These are phyloP conservation scores for Colletotrichum cordylinicola DNA, from an alignment of 2,329 filamentous ascomycete species.

Conservation along the genomic window DNA sequence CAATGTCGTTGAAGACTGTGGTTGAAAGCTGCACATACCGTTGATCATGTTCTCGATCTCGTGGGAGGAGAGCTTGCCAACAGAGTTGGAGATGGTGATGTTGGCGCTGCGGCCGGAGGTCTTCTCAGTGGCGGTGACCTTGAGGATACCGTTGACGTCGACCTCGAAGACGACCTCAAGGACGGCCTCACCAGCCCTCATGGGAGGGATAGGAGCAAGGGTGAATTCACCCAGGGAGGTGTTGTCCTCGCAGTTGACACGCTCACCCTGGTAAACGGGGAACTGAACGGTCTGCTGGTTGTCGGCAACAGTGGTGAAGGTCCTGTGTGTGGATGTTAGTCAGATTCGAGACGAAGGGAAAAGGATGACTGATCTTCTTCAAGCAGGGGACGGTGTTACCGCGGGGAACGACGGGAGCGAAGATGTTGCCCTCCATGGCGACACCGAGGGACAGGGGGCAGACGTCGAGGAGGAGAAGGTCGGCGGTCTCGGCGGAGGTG, in stretches of 20 bases:
- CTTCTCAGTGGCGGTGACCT: conserved; percentile 99
- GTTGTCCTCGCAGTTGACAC: conserved; percentile 98
- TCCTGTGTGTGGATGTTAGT: conserved; percentile 40
- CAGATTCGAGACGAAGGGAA: not conserved
- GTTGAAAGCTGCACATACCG: conserved; percentile 52
- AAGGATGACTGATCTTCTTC: conserved; percentile 50
- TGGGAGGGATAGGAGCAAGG: conserved; percentile 82
- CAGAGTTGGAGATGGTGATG: conserved; percentile 99
- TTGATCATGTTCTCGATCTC: conserved; percentile 99
- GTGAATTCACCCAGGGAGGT: conserved; percentile 98
- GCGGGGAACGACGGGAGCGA: conserved; percentile 88
- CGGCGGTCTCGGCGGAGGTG: conserved; percentile 90
- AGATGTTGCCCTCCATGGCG: conserved; percentile 99
- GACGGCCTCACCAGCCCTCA: conserved; percentile 95
- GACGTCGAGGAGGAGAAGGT: conserved; percentile 95
- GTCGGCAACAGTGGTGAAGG: conserved; percentile 86
- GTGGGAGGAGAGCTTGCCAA: conserved; percentile 91
- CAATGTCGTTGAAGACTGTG: conserved; percentile 18
- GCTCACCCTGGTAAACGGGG: conserved; percentile 94
- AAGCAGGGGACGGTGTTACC: conserved; percentile 71
- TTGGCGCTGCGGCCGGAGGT: conserved; percentile 96
- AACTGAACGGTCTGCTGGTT: conserved; percentile 86
- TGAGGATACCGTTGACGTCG: conserved; percentile 99
- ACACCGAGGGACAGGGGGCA: conserved; percentile 97
- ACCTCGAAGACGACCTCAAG: conserved; percentile 99